These are phyloP conservation scores for Penicillium simplicissimum DNA, from an alignment of 495 filamentous ascomycete species.

Conservation along the genomic window DNA sequence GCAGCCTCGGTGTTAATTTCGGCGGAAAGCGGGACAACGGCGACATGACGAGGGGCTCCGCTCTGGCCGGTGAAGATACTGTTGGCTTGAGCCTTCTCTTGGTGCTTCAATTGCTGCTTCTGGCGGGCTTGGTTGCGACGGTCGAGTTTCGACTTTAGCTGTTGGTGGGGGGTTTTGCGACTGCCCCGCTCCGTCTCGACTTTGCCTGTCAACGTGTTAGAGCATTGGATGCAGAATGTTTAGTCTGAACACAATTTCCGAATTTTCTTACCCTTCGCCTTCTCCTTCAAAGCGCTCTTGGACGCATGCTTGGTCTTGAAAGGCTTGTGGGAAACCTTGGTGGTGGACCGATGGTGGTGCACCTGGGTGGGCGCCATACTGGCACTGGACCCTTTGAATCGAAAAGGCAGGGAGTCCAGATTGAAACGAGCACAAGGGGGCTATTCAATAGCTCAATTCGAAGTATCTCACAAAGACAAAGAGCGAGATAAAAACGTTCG, in stretches of 20 bases:
- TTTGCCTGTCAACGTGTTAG: slow-evolving; percentile 52
- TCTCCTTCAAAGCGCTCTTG: slow-evolving; percentile 77
- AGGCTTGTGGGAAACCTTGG: slow-evolving; percentile 78
- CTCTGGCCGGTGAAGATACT: slow-evolving; percentile 81
- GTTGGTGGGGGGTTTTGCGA: slow-evolving; percentile 89
- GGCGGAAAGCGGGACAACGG: slow-evolving; percentile 78
- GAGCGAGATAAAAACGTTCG: slow-evolving; percentile 8
- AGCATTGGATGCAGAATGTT: background rate
- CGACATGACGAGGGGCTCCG: slow-evolving; percentile 89
- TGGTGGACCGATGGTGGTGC: slow-evolving; percentile 91
- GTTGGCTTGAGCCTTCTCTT: slow-evolving; percentile 70
- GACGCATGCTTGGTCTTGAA: slow-evolving; percentile 91
- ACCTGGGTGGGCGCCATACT: slow-evolving; percentile 51
- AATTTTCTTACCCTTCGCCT: slow-evolving; percentile 67
- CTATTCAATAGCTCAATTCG: slow-evolving; percentile 8
- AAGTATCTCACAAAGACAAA: slow-evolving; percentile 9
- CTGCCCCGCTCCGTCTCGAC: slow-evolving; percentile 59
- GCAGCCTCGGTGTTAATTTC: slow-evolving; percentile 66
- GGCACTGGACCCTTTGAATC: slow-evolving; percentile 80
- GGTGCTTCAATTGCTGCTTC: slow-evolving; percentile 74
- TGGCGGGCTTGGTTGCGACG: slow-evolving; percentile 92
- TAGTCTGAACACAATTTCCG: background rate
- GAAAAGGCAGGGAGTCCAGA: slow-evolving; percentile 70
- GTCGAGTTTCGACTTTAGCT: slow-evolving; percentile 95
- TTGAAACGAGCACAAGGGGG: slow-evolving; percentile 19